Base-by-base conservation (phyloP, 1,139 yeast genomes). In the Magnusiomyces tetraspermus region DNA sequence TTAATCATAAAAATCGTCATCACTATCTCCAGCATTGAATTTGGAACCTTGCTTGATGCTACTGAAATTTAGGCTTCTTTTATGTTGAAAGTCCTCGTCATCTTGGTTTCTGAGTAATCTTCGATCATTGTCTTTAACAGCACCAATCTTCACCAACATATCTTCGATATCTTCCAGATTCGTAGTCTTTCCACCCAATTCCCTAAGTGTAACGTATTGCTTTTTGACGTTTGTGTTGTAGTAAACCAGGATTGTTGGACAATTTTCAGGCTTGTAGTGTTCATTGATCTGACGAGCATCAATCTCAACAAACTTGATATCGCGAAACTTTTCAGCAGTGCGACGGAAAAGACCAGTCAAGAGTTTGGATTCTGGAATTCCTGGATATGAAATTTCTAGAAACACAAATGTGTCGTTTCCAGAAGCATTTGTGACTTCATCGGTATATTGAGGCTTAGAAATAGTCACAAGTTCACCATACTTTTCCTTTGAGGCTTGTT, bases 271-370 rank as follows among this genome's bases (percentile, higher is more conserved):
- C 0, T 97, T 97, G 66, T 90, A 92, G 64, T 83, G 82, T 63
- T 90, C 97, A 58, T 90, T 85, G 55, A 96, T 95, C 67, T 96
- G 80, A 57, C 80, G 76, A 22, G 87, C 96, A 15, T 87, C 85
- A 50, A 92, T 92, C 60, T 92, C 96, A 46, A 90, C 92, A 64
- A 92, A 84, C 69, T 92, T 92, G 62, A 92, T 70, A 61, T 92
- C 96, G n/a, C 60, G 53, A 58, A 68, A 71, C 52, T 63, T 62
- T 11, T 65, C 65, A 3, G 75, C 74, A 0, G 61, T 58, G n/a
- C 70, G 60, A 24, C 54, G 67, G 57, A 85, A 74, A 30, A 85
- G 64, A 0, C 80, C 76, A 0, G 81, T 71, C 49, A 89, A 71
- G 15, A 90, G 70, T 57, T 95, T 76, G 51, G 92, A 83, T 66